phyloP scores from a whole-genome alignment of 2,329 filamentous ascomycete genomes.

The Aspergillus persii region DNA sequence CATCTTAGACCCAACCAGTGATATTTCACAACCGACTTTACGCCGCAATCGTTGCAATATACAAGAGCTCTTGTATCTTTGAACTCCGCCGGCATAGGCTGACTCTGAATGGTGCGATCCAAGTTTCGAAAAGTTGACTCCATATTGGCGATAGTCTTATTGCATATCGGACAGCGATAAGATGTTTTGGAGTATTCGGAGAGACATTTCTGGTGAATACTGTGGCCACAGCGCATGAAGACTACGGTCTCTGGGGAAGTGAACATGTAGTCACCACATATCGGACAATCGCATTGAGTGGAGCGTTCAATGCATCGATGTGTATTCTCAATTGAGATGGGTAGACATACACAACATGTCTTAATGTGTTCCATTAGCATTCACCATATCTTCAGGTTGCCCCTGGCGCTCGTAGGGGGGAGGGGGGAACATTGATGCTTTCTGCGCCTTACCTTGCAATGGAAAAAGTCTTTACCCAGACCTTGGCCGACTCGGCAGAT shows the following conservation, averaged over 20 bases:
- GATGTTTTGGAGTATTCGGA: slow-evolving; percentile 82
- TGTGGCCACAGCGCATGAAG: slow-evolving; percentile 93
- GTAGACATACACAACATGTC: slow-evolving; percentile 92
- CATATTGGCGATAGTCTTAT: slow-evolving; percentile 96
- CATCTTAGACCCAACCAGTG: slow-evolving; percentile 97
- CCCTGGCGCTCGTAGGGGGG: neutral
- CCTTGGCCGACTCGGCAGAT: slow-evolving; percentile 90
- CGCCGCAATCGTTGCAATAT: slow-evolving; percentile 91
- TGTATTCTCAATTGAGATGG: slow-evolving; percentile 76
- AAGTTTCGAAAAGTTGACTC: slow-evolving; percentile 89
- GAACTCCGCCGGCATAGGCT: slow-evolving; percentile 90
- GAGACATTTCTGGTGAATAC: slow-evolving; percentile 89
- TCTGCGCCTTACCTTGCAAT: slow-evolving; percentile 74
- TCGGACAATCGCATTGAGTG: slow-evolving; percentile 93
- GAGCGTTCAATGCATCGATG: slow-evolving; percentile 94
- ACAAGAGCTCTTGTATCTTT: slow-evolving; percentile 76
- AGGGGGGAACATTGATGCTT: neutral
- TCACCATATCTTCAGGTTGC: neutral
- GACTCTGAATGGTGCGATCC: slow-evolving; percentile 78
- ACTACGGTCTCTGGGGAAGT: slow-evolving; percentile 84
- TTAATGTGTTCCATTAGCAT: slow-evolving; percentile 35
- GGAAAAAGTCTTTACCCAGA: slow-evolving; percentile 93
- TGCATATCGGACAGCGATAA: slow-evolving; percentile 96
- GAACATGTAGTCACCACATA: slow-evolving; percentile 96
- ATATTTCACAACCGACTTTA: slow-evolving; percentile 80